Percentiles rank a stretch among this genome's conserved stretches.
These are phyloP conservation scores for Suillus placidus DNA, from an alignment of 768 basidiomycete genomes.

Conservation along the genomic window DNA sequence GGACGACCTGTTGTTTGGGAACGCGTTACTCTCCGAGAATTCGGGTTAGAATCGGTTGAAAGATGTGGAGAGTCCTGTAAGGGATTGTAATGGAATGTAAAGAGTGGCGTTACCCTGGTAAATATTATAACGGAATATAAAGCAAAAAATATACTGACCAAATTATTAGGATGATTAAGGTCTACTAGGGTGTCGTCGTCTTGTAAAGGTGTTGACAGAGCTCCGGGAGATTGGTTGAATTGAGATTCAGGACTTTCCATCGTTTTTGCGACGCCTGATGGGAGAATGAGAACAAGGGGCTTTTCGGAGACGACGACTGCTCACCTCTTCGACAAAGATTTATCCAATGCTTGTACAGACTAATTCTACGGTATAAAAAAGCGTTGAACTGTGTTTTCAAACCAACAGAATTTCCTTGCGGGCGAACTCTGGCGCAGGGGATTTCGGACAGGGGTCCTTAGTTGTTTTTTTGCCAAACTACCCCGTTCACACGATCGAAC, in stretches of 20 bases:
- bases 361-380: constrained; percentile 6
- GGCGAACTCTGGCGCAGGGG: constrained; percentile 4
- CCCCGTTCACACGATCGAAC: constrained; percentile 10
- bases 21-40: constrained; percentile 33
- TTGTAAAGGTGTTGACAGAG: constrained; percentile 9
- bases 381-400: neutral
- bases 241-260: constrained; percentile 30
- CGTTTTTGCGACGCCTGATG: constrained; percentile 36
- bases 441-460: constrained; percentile 12
- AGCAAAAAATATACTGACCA: constrained; percentile 32
- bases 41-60: constrained; percentile 27
- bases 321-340: constrained; percentile 19
- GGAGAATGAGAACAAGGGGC: constrained; percentile 25
- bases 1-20: constrained; percentile 38
- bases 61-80: constrained; percentile 23
- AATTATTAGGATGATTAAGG: constrained; percentile 29
- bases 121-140: constrained; percentile 32
- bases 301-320: constrained; percentile 3
- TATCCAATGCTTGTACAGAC: neutral
- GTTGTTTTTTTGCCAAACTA: constrained; percentile 12
- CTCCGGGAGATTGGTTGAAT: constrained; percentile 23
- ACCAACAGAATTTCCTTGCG: neutral
- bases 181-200: constrained; percentile 32
- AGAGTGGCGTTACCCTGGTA: constrained; percentile 31
- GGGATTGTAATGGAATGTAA: constrained; percentile 14